Evolutionary conservation across 306 rosid species (phyloP), one percentile per base, ranked within the genome.

Genomic region (apple (Malus domestica)): DNA sequence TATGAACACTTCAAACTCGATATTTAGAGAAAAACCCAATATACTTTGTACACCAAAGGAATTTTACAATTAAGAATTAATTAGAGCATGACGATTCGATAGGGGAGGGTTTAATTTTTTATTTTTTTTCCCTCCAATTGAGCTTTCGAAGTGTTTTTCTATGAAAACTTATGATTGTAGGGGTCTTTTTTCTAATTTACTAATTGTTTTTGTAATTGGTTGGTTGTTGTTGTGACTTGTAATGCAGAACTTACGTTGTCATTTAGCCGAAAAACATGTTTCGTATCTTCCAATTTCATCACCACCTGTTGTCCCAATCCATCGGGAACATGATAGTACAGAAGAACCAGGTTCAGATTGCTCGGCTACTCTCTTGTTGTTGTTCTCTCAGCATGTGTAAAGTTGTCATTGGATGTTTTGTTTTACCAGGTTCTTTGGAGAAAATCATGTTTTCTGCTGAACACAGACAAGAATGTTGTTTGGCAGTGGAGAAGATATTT

Each of bases 381-480:
- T 42, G 4, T 55, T 75, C 70, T 23, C 38, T 70, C 23, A 32
- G 33, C 70, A 68, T 38, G 6, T 68, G 66, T 6, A 64, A 67
- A 32, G 60, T 73, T 62, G 14, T 79, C 19, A 82, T 27, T 49
- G 69, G 67, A 61, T n/a, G 42, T 88, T 76, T 76, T 79, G 49
- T 77, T 65, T 77, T 88, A 25, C 68, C 80, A 85, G 95, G 86
- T 70, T 66, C 73, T 52, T 75, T 55, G 80, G 87, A 87, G 80
- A 88, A 88, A 75, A 79, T 42, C 81, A 63, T 75, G 79, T 72
- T 85, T 86, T 82, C 82, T 18, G 78, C 72, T 30, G 88, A 87
- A 52, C 92, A 90, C 68, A 84, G 93, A 75, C 76, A 42, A 70
- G 86, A 90, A 75, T 92, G 93, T 71, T 86, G 62, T 80, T 87